These are phyloP conservation scores for Crithidia mellificae DNA, from an alignment of 208 protist species.

Conservation along the genomic window DNA sequence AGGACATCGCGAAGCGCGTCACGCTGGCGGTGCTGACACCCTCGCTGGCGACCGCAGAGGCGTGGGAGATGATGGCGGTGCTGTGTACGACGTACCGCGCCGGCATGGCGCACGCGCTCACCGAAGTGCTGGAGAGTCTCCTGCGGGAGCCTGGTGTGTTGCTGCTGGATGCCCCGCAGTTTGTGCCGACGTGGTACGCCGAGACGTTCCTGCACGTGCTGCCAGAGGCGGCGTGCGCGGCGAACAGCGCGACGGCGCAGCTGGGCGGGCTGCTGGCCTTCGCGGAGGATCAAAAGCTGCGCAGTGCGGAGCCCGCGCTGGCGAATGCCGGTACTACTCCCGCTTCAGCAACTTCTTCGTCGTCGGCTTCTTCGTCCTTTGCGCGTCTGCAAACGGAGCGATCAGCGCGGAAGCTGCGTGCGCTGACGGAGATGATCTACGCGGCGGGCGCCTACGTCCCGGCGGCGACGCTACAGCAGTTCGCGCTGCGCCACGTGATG, in stretches of 20 bases:
- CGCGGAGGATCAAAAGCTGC: slow-evolving; percentile 21
- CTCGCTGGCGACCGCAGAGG: slow-evolving; percentile 37
- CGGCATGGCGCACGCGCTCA: slow-evolving; percentile 45
- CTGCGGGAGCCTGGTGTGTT: slow-evolving; percentile 48
- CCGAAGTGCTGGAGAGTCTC: slow-evolving; percentile 55
- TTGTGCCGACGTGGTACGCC: slow-evolving; percentile 38
- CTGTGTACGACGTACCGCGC: slow-evolving; percentile 59
- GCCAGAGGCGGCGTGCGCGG: slow-evolving; percentile 10
- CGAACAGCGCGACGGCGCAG: slow-evolving; percentile 17
- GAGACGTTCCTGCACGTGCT: slow-evolving; percentile 19
- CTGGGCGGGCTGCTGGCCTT: slow-evolving; percentile 19
- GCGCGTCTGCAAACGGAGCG: slow-evolving; percentile 22
- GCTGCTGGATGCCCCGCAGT: slow-evolving; percentile 47
- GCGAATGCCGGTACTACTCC: too few species aligned
- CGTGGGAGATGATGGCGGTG: slow-evolving; percentile 59
- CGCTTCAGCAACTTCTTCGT: too few species aligned
- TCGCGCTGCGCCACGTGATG: slow-evolving; percentile 47
- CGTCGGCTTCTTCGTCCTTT: not conserved
- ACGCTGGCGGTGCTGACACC: slow-evolving; percentile 51
- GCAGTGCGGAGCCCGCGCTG: too few species aligned
- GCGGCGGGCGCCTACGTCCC: slow-evolving; percentile 46
- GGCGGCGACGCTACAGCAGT: slow-evolving; percentile 44
- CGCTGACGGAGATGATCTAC: slow-evolving; percentile 47
- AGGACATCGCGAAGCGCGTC: slow-evolving; percentile 51
- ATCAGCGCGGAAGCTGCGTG: slow-evolving; percentile 40